Conservation (phyloP, 2,329 filamentous ascomycete genomes). For the Xylaria arbuscula region DNA sequence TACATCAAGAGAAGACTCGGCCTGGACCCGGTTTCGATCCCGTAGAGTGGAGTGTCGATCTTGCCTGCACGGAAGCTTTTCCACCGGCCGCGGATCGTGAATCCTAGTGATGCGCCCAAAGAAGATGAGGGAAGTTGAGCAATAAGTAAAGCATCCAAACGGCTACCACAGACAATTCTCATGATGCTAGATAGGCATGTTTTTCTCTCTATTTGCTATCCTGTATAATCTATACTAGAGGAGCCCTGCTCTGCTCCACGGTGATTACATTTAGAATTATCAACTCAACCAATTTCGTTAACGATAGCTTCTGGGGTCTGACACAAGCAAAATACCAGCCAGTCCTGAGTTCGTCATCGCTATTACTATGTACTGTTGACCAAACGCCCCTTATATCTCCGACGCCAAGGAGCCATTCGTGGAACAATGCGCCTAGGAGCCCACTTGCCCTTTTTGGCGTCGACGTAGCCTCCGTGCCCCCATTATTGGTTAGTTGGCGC, state of each 20-base stretch:
- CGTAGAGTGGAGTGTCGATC: conserved; percentile 28
- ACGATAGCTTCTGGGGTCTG: background rate
- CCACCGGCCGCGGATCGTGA: conserved; percentile 25
- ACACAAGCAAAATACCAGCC: background rate
- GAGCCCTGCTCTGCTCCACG: background rate
- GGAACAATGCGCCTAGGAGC: conserved; percentile 28
- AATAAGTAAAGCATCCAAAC: background rate
- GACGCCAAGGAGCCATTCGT: conserved; percentile 21
- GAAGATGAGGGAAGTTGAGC: conserved; percentile 3
- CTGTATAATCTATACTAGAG: background rate
- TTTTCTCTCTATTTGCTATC: background rate
- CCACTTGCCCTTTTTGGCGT: conserved; percentile 35
- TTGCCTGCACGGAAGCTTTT: conserved; percentile 29
- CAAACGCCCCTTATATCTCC: conserved; percentile 15
- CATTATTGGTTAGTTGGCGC: conserved; percentile 35
- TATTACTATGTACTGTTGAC: background rate
- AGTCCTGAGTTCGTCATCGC: conserved; percentile 3
- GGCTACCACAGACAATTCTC: no score
- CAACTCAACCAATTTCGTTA: background rate
- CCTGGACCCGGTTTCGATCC: conserved; percentile 14
- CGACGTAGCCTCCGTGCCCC: conserved; percentile 30
- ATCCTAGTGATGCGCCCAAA: background rate
- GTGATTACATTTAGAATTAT: background rate
- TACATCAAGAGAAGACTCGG: background rate
- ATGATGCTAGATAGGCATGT: background rate